Evolutionary conservation across 2,329 filamentous ascomycete species (phyloP).

Genomic region (Trematosphaeria pertusa): DNA sequence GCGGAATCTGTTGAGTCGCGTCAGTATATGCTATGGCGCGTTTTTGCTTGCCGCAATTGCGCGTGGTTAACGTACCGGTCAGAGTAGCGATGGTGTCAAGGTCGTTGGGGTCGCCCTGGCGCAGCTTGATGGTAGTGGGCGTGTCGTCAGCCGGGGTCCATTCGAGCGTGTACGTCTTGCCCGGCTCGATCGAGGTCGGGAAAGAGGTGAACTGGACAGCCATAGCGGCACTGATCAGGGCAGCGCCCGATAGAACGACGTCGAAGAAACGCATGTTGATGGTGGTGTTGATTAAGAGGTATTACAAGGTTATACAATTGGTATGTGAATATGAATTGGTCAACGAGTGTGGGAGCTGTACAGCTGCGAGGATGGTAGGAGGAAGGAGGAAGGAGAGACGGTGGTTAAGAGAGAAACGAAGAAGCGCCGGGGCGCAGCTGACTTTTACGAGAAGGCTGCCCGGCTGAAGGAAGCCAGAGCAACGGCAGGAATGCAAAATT

Average conservation of each 20-base stretch:
- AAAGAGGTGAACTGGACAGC: slow-evolving; percentile 60
- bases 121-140: slow-evolving; percentile 63
- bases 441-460: slow-evolving; percentile 24
- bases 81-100: slow-evolving; percentile 59
- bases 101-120: slow-evolving; percentile 59
- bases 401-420: slow-evolving; percentile 23
- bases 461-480: slow-evolving; percentile 37
- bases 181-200: slow-evolving; percentile 56
- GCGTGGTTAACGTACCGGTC: slow-evolving; percentile 50
- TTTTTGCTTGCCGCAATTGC: background rate
- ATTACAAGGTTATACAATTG: slow-evolving; percentile 24
- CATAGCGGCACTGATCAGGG: slow-evolving; percentile 48
- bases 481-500: slow-evolving; percentile 44
- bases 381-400: slow-evolving; percentile 22
- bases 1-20: slow-evolving; percentile 43
- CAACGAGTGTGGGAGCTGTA: slow-evolving; percentile 36
- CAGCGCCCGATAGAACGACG: slow-evolving; percentile 53
- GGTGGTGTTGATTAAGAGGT: slow-evolving; percentile 21
- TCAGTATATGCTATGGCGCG: slow-evolving; percentile 18
- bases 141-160: slow-evolving; percentile 54
- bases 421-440: slow-evolving; percentile 28
- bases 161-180: slow-evolving; percentile 56
- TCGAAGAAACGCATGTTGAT: slow-evolving; percentile 60
- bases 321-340: slow-evolving; percentile 15
- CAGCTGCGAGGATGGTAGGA: slow-evolving; percentile 23